Evolutionary conservation across 2,329 filamentous ascomycete genomes (phyloP).

Genomic region (Teratosphaeria gauchensis): DNA sequence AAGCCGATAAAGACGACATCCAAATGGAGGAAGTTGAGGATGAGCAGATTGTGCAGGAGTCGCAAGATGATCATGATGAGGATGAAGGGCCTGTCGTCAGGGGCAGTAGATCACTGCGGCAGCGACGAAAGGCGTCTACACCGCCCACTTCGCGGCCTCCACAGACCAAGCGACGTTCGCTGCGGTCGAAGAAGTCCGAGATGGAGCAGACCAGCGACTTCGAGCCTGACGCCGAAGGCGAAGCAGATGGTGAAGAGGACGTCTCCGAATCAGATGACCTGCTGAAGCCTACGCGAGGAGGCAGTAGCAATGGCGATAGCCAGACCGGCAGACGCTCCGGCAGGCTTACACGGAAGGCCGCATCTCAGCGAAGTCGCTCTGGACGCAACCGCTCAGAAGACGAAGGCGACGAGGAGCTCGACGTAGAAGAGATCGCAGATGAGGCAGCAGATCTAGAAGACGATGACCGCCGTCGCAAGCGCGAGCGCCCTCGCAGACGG

Average conservation of each 20-base stretch:
- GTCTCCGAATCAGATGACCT: slow-evolving; percentile 42
- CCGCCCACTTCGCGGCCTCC: slow-evolving; percentile 22
- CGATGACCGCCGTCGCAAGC: slow-evolving; percentile 35
- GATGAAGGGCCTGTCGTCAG: slow-evolving; percentile 45
- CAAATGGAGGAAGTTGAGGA: slow-evolving; percentile 26
- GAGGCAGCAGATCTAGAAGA: slow-evolving; percentile 50
- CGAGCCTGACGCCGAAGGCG: slow-evolving; percentile 49
- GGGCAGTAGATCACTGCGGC: slow-evolving; percentile 30
- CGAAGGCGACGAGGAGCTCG: slow-evolving; percentile 37
- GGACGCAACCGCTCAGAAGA: slow-evolving; percentile 37
- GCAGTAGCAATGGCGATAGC: slow-evolving; percentile 36
- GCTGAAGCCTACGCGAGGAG: slow-evolving; percentile 34
- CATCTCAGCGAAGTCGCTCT: slow-evolving; percentile 35
- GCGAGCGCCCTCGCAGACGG: slow-evolving; percentile 30
- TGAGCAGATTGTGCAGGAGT: slow-evolving; percentile 35
- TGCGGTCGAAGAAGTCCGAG: slow-evolving; percentile 33
- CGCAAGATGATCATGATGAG: slow-evolving; percentile 46
- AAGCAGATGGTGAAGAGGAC: slow-evolving; percentile 45
- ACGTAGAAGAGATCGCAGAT: slow-evolving; percentile 41
- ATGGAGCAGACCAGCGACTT: slow-evolving; percentile 54
- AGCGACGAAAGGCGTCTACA: slow-evolving; percentile 21
- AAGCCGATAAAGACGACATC: slow-evolving; percentile 15
- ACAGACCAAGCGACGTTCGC: slow-evolving; percentile 30
- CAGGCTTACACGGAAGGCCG: slow-evolving; percentile 40
- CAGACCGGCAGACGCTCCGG: slow-evolving; percentile 40